phyloP scores from a whole-genome alignment of 2,329 filamentous ascomycete genomes.

The Fusarium vanettenii region DNA sequence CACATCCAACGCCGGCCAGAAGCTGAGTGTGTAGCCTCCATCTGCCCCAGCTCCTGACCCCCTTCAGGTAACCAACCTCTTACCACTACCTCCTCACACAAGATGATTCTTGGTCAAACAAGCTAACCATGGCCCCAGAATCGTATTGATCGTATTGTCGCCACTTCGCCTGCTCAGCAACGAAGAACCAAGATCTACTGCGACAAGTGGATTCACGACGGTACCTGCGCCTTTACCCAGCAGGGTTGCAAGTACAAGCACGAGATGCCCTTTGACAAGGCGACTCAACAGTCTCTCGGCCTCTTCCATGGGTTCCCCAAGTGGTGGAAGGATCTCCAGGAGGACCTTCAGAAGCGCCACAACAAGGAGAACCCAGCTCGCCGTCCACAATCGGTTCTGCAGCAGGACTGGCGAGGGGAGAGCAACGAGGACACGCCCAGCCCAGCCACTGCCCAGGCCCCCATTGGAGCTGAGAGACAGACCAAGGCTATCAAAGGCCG shows the following conservation, averaged over 20 bases:
- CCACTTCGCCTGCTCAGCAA: constrained; percentile 49
- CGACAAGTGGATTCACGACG: constrained; percentile 89
- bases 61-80: constrained; percentile 47
- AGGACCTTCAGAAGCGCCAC: constrained; percentile 52
- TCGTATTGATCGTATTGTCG: constrained; percentile 50
- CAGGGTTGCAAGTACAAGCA: constrained; percentile 92
- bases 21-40: constrained; percentile 45
- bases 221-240: constrained; percentile 85
- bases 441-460: constrained; percentile 7
- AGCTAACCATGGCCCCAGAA: constrained; percentile 39
- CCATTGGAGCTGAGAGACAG: constrained; percentile 29
- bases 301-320: constrained; percentile 72
- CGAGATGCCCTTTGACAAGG: constrained; percentile 81
- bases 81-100: background rate
- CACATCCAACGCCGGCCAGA: constrained; percentile 16
- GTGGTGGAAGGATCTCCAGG: constrained; percentile 69
- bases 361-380: constrained; percentile 1
- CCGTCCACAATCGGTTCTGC: background rate
- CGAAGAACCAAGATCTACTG: constrained; percentile 79
- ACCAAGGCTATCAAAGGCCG: constrained; percentile 7
- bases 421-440: constrained; percentile 12
- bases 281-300: constrained; percentile 76
- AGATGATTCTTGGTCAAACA: background rate
- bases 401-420: constrained; percentile 26
- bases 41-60: constrained; percentile 42